Percentiles rank a stretch among this genome's conserved stretches.
phyloP scores from a whole-genome alignment of 257 asterid genomes.

The Ajuga chamaepitys region DNA sequence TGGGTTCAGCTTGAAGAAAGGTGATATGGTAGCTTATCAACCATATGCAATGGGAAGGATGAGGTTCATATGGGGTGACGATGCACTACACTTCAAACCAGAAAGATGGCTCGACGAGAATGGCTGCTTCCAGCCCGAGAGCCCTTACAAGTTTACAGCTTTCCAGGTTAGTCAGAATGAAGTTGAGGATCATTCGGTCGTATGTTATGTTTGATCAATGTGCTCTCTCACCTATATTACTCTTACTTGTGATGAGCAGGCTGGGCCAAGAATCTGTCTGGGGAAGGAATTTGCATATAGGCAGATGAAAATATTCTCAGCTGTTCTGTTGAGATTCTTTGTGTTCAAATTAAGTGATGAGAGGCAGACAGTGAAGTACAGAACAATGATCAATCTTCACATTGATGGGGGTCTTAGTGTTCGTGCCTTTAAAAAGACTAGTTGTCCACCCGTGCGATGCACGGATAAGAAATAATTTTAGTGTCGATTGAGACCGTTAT shows the following conservation, averaged over 20 bases:
- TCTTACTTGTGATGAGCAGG: slow-evolving; percentile 23
- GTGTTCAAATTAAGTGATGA: slow-evolving; percentile 35
- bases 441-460: too few species aligned
- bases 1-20: too few species aligned
- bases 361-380: slow-evolving; percentile 28
- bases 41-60: slow-evolving; percentile 70
- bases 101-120: too few species aligned
- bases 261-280: slow-evolving; percentile 48
- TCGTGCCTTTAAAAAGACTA: slow-evolving; percentile 25
- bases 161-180: slow-evolving; percentile 35
- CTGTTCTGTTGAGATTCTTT: slow-evolving; percentile 34
- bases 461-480: too few species aligned
- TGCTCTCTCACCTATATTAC: not conserved
- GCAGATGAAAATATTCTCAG: slow-evolving; percentile 56
- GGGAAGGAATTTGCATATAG: slow-evolving; percentile 54
- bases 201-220: not conserved
- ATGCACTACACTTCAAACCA: slow-evolving; percentile 28
- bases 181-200: not conserved
- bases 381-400: slow-evolving; percentile 54
- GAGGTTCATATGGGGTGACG: slow-evolving; percentile 51
- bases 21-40: not conserved
- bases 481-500: too few species aligned
- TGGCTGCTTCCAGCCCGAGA: too few species aligned
- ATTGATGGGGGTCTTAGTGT: slow-evolving; percentile 47
- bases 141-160: slow-evolving; percentile 27